Evolutionary conservation across 2,329 filamentous ascomycete genomes (phyloP).

Genomic region (Aspergillus sp.): DNA sequence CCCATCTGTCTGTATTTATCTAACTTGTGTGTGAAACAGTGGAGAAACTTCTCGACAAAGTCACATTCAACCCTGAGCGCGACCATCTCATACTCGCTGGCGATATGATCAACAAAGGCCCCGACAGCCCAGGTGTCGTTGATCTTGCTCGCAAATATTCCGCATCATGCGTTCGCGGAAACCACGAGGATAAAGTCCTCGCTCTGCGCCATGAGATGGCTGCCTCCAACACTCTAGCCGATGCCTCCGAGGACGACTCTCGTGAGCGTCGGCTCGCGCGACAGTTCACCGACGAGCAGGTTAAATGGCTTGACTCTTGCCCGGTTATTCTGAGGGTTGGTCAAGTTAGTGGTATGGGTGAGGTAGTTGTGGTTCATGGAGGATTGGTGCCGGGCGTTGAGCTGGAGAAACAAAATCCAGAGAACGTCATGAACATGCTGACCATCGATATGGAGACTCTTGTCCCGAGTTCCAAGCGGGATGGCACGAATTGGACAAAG

Average conservation of each 20-base stretch:
- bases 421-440: slow-evolving; percentile 88
- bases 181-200: slow-evolving; percentile 87
- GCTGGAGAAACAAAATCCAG: slow-evolving; percentile 68
- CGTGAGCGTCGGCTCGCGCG: slow-evolving; percentile 51
- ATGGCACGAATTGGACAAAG: slow-evolving; percentile 64
- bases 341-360: slow-evolving; percentile 54
- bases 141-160: slow-evolving; percentile 66
- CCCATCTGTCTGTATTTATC: neutral
- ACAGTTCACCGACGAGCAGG: slow-evolving; percentile 55
- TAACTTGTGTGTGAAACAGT: slow-evolving; percentile 27
- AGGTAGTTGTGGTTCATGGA: slow-evolving; percentile 75
- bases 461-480: slow-evolving; percentile 48
- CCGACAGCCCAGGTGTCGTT: slow-evolving; percentile 74
- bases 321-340: slow-evolving; percentile 76
- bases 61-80: slow-evolving; percentile 54
- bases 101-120: slow-evolving; percentile 81
- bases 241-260: slow-evolving; percentile 12
- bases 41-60: slow-evolving; percentile 59
- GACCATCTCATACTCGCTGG: slow-evolving; percentile 76
- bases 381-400: slow-evolving; percentile 74
- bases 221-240: slow-evolving; percentile 16
- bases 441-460: slow-evolving; percentile 63
- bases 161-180: slow-evolving; percentile 81
- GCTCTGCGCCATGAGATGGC: slow-evolving; percentile 52
- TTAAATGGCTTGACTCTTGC: slow-evolving; percentile 63